phyloP scores from a whole-genome alignment of 23 red algal genomes.

The Gracilaria domingensis region DNA sequence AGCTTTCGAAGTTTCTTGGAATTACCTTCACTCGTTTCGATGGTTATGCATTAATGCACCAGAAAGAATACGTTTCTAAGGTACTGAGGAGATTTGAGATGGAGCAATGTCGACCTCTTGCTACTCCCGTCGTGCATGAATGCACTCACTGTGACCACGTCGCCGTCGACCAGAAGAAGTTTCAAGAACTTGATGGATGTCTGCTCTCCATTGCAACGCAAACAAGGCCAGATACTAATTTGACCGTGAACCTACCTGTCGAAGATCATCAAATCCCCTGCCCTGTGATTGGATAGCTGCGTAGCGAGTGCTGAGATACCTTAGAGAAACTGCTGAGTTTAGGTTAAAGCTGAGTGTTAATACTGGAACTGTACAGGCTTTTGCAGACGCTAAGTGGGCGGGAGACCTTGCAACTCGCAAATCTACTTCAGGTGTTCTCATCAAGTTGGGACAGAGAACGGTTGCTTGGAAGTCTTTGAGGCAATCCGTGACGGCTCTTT shows the following conservation, averaged over 20 bases:
- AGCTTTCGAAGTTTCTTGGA: conserved; percentile 13
- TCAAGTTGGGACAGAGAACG: too few relatives aligned
- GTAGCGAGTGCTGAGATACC: conserved; percentile 26
- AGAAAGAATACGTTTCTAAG: not conserved
- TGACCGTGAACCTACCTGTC: not conserved
- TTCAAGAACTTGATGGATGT: not conserved
- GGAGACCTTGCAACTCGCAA: not conserved
- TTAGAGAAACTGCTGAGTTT: conserved; percentile 22
- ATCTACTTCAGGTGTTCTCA: not conserved
- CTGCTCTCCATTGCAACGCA: conserved; percentile 6
- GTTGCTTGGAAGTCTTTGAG: too few relatives aligned
- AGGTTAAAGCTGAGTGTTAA: not conserved
- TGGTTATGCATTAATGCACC: not conserved
- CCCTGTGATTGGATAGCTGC: not conserved
- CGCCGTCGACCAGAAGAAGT: conserved; percentile 7
- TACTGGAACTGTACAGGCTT: conserved; percentile 6
- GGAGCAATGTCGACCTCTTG: conserved; percentile 10
- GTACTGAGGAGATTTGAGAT: conserved; percentile 25
- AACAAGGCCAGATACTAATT: conserved; percentile 10
- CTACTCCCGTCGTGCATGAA: not conserved
- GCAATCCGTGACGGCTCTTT: too few relatives aligned
- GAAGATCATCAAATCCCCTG: not conserved
- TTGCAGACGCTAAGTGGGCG: conserved; percentile 20
- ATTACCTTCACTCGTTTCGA: not conserved
- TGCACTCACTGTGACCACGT: not conserved